Base-by-base conservation (phyloP, 2,329 filamentous ascomycete species). In the Ophiostoma sp. region DNA sequence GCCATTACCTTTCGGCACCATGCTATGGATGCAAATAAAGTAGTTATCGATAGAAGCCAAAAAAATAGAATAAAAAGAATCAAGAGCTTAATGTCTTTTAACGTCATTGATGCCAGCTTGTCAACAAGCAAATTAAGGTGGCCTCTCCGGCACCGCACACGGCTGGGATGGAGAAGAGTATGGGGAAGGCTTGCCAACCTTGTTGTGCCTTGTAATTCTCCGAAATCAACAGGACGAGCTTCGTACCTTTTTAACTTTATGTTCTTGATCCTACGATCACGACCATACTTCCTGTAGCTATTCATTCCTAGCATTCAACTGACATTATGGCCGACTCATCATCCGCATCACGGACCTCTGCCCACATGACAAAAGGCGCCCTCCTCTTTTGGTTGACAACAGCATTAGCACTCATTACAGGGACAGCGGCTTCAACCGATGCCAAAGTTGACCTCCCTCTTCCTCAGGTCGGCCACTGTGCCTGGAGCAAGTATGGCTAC, bases 91-190 rank as follows among this genome's bases (percentile, higher is more conserved):
- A 15, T 15, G 8, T 55, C 4, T 19, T 33, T 19, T n/a, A 15
- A 61, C 57, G 57, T 61, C 57, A 61, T 70, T 73, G 36, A 64
- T 73, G 72, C 72, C 72, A 73, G 45, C 72, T 73, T 73, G 72
- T 64, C 72, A 70, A 73, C n/a, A 66, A 72, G 61, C 19, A 15
- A 0, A 12, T 19, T n/a, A 31, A 55, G 36, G 42, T 39, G 59
- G 42, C 63, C 9, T 5, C 22, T 39, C 61, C 25, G 64, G 45
- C 42, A 52, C 63, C 63, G 63, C 39, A 66, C n/a, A 9, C 17
- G 15, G 6, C 31, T 19, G 31, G 19, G 28, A 2, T n/a, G n/a
- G n/a, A n/a, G n/a, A n/a, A 25, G 42, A 15, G 25, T 33, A 33
- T 31, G 55, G 57, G 31, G 15, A 61, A n/a, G 25, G 28, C 28